phyloP scores from a whole-genome alignment of 129 eudicot genomes.

The Pseudognaphalium luteoalbum region DNA sequence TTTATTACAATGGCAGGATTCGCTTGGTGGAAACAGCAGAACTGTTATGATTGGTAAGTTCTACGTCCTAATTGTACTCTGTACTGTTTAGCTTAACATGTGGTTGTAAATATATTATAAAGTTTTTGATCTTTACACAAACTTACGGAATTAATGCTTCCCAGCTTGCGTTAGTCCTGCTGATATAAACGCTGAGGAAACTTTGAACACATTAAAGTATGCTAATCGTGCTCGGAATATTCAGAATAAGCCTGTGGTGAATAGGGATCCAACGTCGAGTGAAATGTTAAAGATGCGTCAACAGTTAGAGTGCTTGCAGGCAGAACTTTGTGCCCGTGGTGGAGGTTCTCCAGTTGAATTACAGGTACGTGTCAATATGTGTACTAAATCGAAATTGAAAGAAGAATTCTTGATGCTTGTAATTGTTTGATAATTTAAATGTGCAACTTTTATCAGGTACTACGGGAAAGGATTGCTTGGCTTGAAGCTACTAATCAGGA shows the following conservation, averaged over 20 bases:
- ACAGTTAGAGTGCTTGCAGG: conserved; percentile 91
- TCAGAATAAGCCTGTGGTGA: conserved; percentile 96
- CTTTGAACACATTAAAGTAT: conserved; percentile 94
- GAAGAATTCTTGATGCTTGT: not conserved
- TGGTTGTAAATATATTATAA: not conserved
- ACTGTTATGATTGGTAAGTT: conserved; percentile 96
- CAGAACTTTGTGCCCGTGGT: conserved; percentile 97
- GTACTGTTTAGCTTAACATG: not conserved
- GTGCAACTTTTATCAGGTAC: conserved; percentile 38
- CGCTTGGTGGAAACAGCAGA: conserved; percentile 99
- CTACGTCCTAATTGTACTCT: not conserved
- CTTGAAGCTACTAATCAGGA: conserved; percentile 94
- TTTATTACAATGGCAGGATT: conserved; percentile 62
- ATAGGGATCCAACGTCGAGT: conserved; percentile 90
- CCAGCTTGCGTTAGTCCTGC: conserved; percentile 99
- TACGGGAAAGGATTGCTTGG: conserved; percentile 82
- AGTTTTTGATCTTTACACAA: not conserved
- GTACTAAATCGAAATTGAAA: not conserved
- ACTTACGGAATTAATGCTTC: conserved; percentile 1
- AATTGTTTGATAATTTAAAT: not conserved
- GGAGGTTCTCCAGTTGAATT: conserved; percentile 84
- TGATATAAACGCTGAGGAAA: conserved; percentile 98
- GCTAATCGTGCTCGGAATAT: conserved; percentile 99
- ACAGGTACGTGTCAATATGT: conserved; percentile 47
- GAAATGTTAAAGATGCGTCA: conserved; percentile 98